A percentile compares a stretch with the other conserved stretches of the same genome.
Evolutionary conservation across 2,329 filamentous ascomycete genomes (phyloP).

Genomic region (Apiospora sp.): DNA sequence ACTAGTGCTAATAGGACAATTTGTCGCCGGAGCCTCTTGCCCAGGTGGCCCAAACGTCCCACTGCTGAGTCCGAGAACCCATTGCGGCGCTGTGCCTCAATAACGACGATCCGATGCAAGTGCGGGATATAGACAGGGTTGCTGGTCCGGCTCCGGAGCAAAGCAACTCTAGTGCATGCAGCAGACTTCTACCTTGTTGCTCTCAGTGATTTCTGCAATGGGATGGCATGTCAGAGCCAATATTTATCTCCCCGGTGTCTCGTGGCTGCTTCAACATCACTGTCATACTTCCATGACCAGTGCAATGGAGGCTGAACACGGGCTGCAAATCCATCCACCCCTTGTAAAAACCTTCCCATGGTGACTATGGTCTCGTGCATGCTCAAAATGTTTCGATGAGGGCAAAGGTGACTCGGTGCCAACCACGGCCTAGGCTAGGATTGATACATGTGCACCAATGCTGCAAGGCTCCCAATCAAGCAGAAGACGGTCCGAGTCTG

Average conservation of each 20-base stretch:
- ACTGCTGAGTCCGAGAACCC: neutral
- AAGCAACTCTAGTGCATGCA: slow-evolving; percentile 2
- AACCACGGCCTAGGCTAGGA: neutral
- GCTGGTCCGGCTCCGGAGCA: slow-evolving; percentile 18
- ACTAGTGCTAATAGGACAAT: neutral
- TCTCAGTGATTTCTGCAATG: neutral
- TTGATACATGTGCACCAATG: slow-evolving; percentile 8
- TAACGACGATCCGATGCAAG: slow-evolving; percentile 24
- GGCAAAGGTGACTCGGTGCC: neutral
- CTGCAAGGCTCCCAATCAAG: slow-evolving; percentile 2
- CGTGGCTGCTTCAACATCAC: no score
- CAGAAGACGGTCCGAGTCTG: neutral
- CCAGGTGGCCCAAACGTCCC: neutral
- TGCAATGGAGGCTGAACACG: neutral
- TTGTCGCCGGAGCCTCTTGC: neutral
- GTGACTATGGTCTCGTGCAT: neutral
- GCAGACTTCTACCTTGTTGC: neutral
- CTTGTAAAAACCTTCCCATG: neutral
- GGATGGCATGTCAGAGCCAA: neutral
- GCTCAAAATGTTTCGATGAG: no score
- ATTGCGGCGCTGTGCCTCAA: slow-evolving; percentile 9
- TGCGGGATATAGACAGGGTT: slow-evolving; percentile 19
- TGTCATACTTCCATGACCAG: neutral
- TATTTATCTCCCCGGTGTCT: neutral
- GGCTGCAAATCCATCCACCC: neutral